Evolutionary conservation across 495 filamentous ascomycete genomes (phyloP), one percentile per base, ranked within the genome.

Genomic region (Penicillium soppii): DNA sequence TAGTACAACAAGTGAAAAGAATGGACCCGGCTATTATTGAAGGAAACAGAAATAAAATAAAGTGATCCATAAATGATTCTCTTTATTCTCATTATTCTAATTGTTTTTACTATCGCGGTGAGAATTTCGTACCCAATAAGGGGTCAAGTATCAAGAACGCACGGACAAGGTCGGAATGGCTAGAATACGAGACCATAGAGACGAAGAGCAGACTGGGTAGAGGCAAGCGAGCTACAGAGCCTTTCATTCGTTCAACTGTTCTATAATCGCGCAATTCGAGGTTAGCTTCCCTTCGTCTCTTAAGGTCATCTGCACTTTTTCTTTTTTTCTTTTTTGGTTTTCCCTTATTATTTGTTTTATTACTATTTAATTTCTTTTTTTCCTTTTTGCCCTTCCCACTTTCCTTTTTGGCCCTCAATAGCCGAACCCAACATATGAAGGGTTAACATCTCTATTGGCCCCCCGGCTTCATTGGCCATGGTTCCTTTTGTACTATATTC

Each of bases 121-220:
- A 36, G 50, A 57, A n/a, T n/a, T 57, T 57, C 38, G 44, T 47
- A 47, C 37, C 47, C 56, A 47, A 56, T 56, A 22, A 52, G 52
- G 38, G 38, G 45, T 10, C 10, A 13, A 43, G 26, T n/a, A n/a
- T 29, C 21, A 42, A n/a, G n/a, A 39, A 53, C 55, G 56, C 52
- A 56, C 59, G 52, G 52, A 62, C 52, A 37, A 15, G 55, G 19
- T 46, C 52, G 56, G 51, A 58, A 58, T 58, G 56, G 56, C 45
- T 27, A 54, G 49, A 60, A 60, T 60, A 60, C 57, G 57, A 57
- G 56, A 43, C 53, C 47, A 15, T 38, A 43, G 55, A 20, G 43
- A 48, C 35, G 46, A 43, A 43, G 35, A 15, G 16, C 41, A 33
- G 29, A 40, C 19, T 35, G 43, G 59, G 59, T 38, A 59, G 56